Evolutionary conservation across 108 stramenopile genomes (phyloP).

Genomic region (Asterionellopsis glacialis): DNA sequence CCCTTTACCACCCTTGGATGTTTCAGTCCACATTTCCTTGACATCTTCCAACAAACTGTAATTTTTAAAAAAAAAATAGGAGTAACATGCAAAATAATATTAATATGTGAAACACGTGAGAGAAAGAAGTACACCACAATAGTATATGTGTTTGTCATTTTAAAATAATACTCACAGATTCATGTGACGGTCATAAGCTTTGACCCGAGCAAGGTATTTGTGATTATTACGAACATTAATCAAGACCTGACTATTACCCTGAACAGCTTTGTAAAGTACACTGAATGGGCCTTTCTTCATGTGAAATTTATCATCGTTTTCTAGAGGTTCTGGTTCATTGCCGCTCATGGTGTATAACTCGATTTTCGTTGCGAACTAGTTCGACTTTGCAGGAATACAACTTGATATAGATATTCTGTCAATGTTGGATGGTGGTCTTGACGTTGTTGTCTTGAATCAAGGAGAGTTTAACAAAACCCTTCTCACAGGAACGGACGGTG

Average conservation of each 20-base stretch:
- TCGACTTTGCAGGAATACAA: too few relatives aligned
- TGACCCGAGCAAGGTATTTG: slow-evolving; percentile 95
- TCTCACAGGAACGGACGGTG: too few relatives aligned
- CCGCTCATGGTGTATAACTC: background rate
- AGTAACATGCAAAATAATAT: background rate
- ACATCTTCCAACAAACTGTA: slow-evolving; percentile 95
- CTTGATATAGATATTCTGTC: too few relatives aligned
- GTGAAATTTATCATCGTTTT: background rate
- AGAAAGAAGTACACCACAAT: background rate
- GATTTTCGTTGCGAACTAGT: too few relatives aligned
- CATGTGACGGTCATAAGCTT: slow-evolving; percentile 94
- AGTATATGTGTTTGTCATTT: too few relatives aligned
- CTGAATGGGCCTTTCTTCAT: slow-evolving; percentile 89
- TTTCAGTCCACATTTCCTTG: slow-evolving; percentile 99
- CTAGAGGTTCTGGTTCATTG: background rate
- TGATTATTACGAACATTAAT: slow-evolving; percentile 99
- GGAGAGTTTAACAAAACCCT: too few relatives aligned
- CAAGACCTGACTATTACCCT: slow-evolving; percentile 92
- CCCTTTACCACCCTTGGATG: slow-evolving; percentile 91
- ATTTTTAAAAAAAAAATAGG: background rate
- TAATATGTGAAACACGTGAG: background rate
- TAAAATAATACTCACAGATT: slow-evolving; percentile 62
- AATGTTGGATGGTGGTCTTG: too few relatives aligned
- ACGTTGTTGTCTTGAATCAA: too few relatives aligned
- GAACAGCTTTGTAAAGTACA: slow-evolving; percentile 90